Evolutionary conservation across 176 grass and related monocot genomes (phyloP).

Genomic region (Oryza brachyantha): DNA sequence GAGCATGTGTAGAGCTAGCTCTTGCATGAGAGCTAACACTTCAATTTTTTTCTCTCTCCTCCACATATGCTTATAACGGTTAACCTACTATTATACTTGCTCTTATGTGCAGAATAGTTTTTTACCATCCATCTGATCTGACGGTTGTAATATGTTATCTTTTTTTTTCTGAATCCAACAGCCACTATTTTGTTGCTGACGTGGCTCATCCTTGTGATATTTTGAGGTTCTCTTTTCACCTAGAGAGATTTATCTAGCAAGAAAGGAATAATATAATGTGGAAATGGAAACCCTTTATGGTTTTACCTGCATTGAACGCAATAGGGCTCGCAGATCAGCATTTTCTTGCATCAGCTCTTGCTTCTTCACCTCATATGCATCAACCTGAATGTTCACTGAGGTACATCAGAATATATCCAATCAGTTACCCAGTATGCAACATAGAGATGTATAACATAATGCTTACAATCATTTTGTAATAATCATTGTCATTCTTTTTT

Average conservation of each 20-base stretch:
- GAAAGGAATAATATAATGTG: neutral
- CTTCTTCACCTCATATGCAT: conserved; percentile 97
- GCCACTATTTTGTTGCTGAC: too few relatives aligned
- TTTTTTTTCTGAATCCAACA: too few relatives aligned
- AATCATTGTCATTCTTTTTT: conserved; percentile 96
- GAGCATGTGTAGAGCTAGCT: too few relatives aligned
- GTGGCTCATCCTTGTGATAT: too few relatives aligned
- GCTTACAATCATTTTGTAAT: conserved; percentile 98
- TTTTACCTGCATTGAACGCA: conserved; percentile 96
- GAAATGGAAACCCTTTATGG: neutral
- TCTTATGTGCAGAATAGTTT: too few relatives aligned
- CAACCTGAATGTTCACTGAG: conserved; percentile 52
- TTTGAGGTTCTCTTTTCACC: too few relatives aligned
- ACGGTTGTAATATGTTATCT: too few relatives aligned
- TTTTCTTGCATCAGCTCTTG: conserved; percentile 95
- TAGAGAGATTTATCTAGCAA: neutral
- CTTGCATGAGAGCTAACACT: too few relatives aligned
- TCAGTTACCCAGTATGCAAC: neutral
- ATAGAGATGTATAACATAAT: conserved; percentile 1
- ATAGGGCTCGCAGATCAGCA: conserved; percentile 75
- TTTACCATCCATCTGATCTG: too few relatives aligned
- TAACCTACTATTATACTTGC: too few relatives aligned
- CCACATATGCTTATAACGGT: too few relatives aligned
- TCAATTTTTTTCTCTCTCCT: too few relatives aligned
- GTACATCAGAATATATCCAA: conserved; percentile 30